Evolutionary conservation across 2,329 filamentous ascomycete species (phyloP).

Genomic region (Nemania bipapillata): DNA sequence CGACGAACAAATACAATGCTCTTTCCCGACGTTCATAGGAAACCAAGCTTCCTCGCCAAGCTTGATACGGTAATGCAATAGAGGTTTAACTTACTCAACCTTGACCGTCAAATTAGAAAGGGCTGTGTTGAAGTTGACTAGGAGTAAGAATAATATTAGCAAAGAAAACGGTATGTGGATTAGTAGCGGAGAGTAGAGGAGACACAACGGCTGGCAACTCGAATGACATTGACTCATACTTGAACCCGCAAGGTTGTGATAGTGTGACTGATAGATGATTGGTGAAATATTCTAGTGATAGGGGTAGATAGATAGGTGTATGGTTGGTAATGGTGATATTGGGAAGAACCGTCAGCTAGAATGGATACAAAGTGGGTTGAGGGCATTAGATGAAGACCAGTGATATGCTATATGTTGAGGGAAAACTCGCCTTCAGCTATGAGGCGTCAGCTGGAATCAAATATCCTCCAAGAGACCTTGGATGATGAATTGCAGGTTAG

Average conservation of each 20-base stretch:
- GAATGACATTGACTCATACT: neutral
- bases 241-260: neutral
- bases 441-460: neutral
- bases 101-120: neutral
- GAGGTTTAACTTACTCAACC: constrained; percentile 14
- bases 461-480: neutral
- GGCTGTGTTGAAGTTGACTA: neutral
- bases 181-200: neutral
- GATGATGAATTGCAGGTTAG: neutral
- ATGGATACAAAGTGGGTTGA: neutral
- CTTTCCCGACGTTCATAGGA: neutral
- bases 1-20: neutral
- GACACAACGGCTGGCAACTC: neutral
- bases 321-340: neutral
- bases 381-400: too few species aligned
- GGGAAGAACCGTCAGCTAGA: neutral
- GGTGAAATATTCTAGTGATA: neutral
- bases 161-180: neutral
- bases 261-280: neutral
- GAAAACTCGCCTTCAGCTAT: constrained; percentile 7
- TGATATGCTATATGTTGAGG: neutral
- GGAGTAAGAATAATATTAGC: constrained; percentile 1
- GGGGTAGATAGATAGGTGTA: neutral
- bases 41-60: neutral
- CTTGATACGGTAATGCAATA: neutral